Evolutionary conservation across 768 basidiomycete genomes (phyloP), one percentile per base, ranked within the genome.

Genomic region (Termitomyces sp.): DNA sequence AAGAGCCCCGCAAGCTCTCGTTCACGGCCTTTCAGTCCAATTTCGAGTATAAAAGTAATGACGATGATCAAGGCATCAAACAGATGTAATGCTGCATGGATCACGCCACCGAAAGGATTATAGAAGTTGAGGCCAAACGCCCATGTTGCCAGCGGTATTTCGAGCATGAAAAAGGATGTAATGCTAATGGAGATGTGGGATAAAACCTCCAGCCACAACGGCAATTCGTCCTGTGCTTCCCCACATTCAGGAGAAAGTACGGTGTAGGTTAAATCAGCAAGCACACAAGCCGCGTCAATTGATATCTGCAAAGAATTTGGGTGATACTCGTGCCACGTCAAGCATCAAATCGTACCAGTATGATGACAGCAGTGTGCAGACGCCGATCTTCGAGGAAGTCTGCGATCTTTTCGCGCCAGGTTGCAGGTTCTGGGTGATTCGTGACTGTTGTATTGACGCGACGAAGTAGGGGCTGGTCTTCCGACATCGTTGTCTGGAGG

Each of bases 21-120:
- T 66, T 88, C 87, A 53, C 73, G 78, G 2, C 91, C 90, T 64
- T 78, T 80, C 14, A 93, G 73, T 9, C 80, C 77, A 7, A 87
- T 76, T 68, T 93, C 92, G 33, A 92, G 77, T 6, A 85, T 70
- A 67, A 92, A 90, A 0, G 90, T 92, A 7, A 80, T 78, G 58
- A 90, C 18, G 65, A 93, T 85, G 59, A 93, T 79, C 43, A 79
- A 50, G 8, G 84, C 82, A 72, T 93, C 92, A 64, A 92, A 88
- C 26, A 86, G 64, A 68, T 93, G 91, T n/a, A 93, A 70, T 2
- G 69, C 63, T 12, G 87, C 78, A 61, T 88, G 85, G 2, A 77
- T 71, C 3, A 80, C 68, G 6, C 66, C 68, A n/a, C 75, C 78
- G 58, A 81, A 77, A 4, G 92, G 91, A 63, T 84, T 76, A 66